Percentiles rank a stretch among this genome's conserved stretches.
Evolutionary conservation across 2,329 filamentous ascomycete species (phyloP).

Genomic region (Aureobasidium leucospermi): DNA sequence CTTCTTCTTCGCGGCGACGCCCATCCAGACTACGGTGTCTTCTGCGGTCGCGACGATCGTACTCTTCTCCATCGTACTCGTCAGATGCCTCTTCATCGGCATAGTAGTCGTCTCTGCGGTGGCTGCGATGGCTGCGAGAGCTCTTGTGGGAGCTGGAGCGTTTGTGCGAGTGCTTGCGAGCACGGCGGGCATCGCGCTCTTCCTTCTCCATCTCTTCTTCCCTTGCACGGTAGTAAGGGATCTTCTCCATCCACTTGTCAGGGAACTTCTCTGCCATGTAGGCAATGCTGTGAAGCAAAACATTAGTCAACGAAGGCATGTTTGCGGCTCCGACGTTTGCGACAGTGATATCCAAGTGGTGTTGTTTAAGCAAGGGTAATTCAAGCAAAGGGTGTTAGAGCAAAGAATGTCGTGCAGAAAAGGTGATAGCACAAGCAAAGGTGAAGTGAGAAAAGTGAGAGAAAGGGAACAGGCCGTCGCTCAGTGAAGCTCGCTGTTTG

Average conservation of each 20-base stretch:
- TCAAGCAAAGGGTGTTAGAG: background rate
- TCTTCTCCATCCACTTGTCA: conserved; percentile 31
- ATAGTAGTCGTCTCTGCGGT: conserved; percentile 19
- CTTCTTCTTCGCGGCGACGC: background rate
- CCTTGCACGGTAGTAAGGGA: conserved; percentile 30
- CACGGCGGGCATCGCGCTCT: conserved; percentile 14
- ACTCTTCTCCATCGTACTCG: conserved; percentile 1
- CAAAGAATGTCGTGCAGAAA: background rate
- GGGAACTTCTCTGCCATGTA: conserved; percentile 29
- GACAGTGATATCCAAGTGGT: background rate
- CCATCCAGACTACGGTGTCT: conserved; percentile 7
- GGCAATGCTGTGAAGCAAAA: conserved; percentile 16
- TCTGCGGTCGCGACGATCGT: conserved; percentile 4
- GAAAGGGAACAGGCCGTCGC: background rate
- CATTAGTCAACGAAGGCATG: conserved; percentile 14
- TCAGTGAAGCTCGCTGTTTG: background rate
- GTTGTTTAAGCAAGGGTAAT: too few species aligned
- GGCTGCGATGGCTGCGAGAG: conserved; percentile 12
- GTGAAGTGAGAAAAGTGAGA: background rate
- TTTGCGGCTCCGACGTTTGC: background rate
- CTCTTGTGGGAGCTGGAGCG: conserved; percentile 15
- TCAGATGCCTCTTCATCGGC: conserved; percentile 22
- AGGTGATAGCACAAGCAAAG: background rate
- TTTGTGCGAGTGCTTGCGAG: conserved; percentile 13
- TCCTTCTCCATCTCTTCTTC: conserved; percentile 19